A percentile compares a stretch with the other conserved stretches of the same genome.
Evolutionary conservation across 371 early-diverging fungal species (phyloP).

Genomic region (Synchytrium microbalum): DNA sequence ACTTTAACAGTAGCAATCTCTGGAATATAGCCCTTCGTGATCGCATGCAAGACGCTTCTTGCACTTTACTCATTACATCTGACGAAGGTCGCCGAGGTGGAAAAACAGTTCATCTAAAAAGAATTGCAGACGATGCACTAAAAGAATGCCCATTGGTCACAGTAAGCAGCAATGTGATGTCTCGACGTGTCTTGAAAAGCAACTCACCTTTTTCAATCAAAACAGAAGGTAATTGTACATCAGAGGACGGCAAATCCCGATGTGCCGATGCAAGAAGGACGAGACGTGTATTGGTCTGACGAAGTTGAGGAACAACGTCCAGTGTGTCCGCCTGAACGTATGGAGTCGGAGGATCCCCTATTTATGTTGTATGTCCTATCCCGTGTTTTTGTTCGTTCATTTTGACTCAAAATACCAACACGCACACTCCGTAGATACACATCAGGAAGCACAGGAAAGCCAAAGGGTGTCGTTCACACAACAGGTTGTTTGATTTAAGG

Average conservation of each 20-base stretch:
- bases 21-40: constrained; percentile 71
- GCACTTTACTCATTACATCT: constrained; percentile 63
- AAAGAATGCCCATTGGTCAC: constrained; percentile 59
- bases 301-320: constrained; percentile 61
- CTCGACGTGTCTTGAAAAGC: too few relatives aligned
- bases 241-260: constrained; percentile 69
- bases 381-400: too few relatives aligned
- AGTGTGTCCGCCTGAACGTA: constrained; percentile 68
- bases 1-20: too few relatives aligned
- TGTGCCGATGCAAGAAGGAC: constrained; percentile 59
- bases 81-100: constrained; percentile 83
- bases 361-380: constrained; percentile 96
- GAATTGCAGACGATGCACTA: constrained; percentile 84
- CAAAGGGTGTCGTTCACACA: constrained; percentile 87
- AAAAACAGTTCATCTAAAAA: constrained; percentile 80
- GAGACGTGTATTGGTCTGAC: constrained; percentile 87
- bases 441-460: constrained; percentile 29
- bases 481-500: too few relatives aligned
- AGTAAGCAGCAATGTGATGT: too few relatives aligned
- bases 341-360: constrained; percentile 78
- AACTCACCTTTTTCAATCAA: too few relatives aligned
- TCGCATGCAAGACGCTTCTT: constrained; percentile 68
- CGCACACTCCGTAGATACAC: too few relatives aligned
- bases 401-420: too few relatives aligned
- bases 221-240: constrained; percentile 75